phyloP scores from a whole-genome alignment of 2,329 filamentous ascomycete species.

The Colletotrichum higginsianum region DNA sequence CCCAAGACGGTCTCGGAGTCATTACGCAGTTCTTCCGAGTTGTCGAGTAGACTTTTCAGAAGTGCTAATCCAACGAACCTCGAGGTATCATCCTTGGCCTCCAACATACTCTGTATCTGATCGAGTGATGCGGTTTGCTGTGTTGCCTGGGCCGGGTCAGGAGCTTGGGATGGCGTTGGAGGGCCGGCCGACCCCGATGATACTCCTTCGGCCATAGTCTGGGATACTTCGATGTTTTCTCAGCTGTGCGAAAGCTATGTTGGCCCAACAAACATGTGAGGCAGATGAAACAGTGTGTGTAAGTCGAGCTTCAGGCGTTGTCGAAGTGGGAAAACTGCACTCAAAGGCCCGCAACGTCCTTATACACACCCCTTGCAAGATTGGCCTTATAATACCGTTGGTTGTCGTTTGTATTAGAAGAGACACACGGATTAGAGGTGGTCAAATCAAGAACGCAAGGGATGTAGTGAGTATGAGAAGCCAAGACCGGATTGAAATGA shows the following conservation, averaged over 20 bases:
- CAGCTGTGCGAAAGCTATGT: neutral
- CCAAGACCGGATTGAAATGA: slow-evolving; percentile 26
- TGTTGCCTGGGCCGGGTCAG: slow-evolving; percentile 24
- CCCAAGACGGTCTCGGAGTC: slow-evolving; percentile 61
- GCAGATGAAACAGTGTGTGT: neutral
- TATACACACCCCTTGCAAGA: neutral
- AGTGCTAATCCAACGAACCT: slow-evolving; percentile 78
- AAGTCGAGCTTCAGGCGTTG: neutral
- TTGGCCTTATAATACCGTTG: neutral
- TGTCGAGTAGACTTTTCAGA: slow-evolving; percentile 76
- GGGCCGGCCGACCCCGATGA: slow-evolving; percentile 8
- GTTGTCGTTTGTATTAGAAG: neutral
- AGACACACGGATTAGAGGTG: neutral
- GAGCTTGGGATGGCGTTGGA: slow-evolving; percentile 6
- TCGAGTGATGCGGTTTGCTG: slow-evolving; percentile 52
- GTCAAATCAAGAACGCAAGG: slow-evolving; percentile 11
- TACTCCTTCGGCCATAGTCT: slow-evolving; percentile 15
- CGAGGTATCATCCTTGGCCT: slow-evolving; percentile 75
- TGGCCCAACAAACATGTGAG: neutral
- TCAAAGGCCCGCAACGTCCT: neutral
- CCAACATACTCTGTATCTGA: slow-evolving; percentile 70
- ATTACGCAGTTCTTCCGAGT: slow-evolving; percentile 65
- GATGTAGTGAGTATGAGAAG: neutral
- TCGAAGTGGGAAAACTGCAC: neutral
- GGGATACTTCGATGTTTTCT: neutral